phyloP scores from a whole-genome alignment of 306 rosid genomes.

The Begonia peltatifolia region DNA sequence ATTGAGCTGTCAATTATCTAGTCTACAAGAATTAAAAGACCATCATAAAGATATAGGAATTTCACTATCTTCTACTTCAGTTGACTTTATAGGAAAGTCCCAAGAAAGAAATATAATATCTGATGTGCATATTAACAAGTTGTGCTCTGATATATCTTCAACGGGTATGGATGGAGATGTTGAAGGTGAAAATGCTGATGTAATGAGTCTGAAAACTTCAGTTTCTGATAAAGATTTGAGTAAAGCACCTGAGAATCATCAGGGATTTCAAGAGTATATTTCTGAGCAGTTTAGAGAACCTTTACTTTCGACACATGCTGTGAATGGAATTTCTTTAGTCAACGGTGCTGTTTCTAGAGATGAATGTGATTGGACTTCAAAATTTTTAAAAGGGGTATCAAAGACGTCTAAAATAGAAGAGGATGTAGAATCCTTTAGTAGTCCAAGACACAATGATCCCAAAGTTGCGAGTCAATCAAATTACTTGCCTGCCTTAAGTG shows the following conservation, averaged over 20 bases:
- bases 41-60: slow-evolving; percentile 21
- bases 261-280: slow-evolving; percentile 22
- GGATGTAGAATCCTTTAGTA: slow-evolving; percentile 54
- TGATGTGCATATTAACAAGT: slow-evolving; percentile 28
- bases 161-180: slow-evolving; percentile 24
- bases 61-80: slow-evolving; percentile 15
- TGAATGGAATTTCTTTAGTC: slow-evolving; percentile 17
- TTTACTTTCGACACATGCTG: slow-evolving; percentile 11
- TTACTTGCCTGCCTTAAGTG: slow-evolving; percentile 30
- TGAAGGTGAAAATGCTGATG: slow-evolving; percentile 20
- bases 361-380: slow-evolving; percentile 28
- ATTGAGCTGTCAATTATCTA: slow-evolving; percentile 24
- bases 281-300: slow-evolving; percentile 26
- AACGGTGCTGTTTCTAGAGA: slow-evolving; percentile 27
- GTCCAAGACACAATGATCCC: slow-evolving; percentile 72
- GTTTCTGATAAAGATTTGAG: slow-evolving; percentile 20
- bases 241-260: slow-evolving; percentile 28
- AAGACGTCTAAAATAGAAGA: slow-evolving; percentile 49
- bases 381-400: slow-evolving; percentile 19
- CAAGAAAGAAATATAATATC: slow-evolving; percentile 16
- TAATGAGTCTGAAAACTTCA: slow-evolving; percentile 19
- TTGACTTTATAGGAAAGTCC: slow-evolving; percentile 23
- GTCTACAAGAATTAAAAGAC: slow-evolving; percentile 22
- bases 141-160: slow-evolving; percentile 38
- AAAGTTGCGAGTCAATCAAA: slow-evolving; percentile 44